Conservation (phyloP, 2,329 filamentous ascomycete species). For the Neopestalotiopsis sp. region DNA sequence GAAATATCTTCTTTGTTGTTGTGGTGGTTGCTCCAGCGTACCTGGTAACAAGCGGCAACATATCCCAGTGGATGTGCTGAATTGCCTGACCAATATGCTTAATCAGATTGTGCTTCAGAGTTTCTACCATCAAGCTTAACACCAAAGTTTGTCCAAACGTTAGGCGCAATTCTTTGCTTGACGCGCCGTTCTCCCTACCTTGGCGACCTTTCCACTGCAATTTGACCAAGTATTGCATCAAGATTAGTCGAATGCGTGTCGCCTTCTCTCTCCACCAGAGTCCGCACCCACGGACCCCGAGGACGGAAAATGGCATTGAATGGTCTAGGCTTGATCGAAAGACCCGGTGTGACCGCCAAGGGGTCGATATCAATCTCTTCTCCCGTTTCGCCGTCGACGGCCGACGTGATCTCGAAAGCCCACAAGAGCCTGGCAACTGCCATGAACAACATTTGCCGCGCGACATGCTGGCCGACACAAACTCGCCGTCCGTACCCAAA, state of each 20-base stretch:
- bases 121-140: not conserved
- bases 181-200: not conserved
- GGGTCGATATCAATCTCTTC: constrained; percentile 28
- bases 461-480: constrained; percentile 50
- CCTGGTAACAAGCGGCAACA: too few relatives aligned
- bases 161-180: not conserved
- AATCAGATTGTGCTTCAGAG: too few relatives aligned
- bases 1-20: too few relatives aligned
- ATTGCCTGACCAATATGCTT: too few relatives aligned
- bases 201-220: constrained; percentile 5
- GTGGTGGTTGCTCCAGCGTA: too few relatives aligned
- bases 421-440: constrained; percentile 46
- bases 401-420: constrained; percentile 47
- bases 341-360: constrained; percentile 33
- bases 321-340: constrained; percentile 33
- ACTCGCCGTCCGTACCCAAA: constrained; percentile 57
- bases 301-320: constrained; percentile 36
- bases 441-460: constrained; percentile 51
- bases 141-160: not conserved
- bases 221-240: constrained; percentile 13
- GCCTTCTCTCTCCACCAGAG: constrained; percentile 27
- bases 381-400: constrained; percentile 26
- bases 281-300: constrained; percentile 35
- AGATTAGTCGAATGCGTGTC: constrained; percentile 20
- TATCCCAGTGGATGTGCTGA: too few relatives aligned